Evolutionary conservation across 2,329 filamentous ascomycete species (phyloP).

Genomic region (Mycosphaerelloides madeirae): DNA sequence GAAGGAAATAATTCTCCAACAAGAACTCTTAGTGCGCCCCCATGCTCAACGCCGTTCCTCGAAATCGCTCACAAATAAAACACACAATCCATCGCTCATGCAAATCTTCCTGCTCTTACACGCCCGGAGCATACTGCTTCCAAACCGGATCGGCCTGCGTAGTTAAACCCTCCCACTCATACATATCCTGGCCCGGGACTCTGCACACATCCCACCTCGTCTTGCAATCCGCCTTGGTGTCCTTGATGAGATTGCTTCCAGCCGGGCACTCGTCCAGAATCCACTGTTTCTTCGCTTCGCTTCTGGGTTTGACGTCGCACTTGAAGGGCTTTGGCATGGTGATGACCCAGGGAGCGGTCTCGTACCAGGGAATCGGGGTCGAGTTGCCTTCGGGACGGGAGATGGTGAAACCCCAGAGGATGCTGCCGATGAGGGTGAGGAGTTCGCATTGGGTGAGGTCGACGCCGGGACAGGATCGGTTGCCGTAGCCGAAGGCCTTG

Average conservation of each 20-base stretch:
- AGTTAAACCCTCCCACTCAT: constrained; percentile 22
- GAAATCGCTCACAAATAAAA: too few species aligned
- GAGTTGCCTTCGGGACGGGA: constrained; percentile 23
- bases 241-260: constrained; percentile 24
- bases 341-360: constrained; percentile 32
- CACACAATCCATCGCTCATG: too few species aligned
- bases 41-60: too few species aligned
- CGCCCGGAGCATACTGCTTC: constrained; percentile 2
- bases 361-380: constrained; percentile 30
- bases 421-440: constrained; percentile 27
- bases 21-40: too few species aligned
- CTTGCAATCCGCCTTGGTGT: constrained; percentile 17
- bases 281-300: constrained; percentile 28
- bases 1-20: too few species aligned
- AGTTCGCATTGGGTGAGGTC: constrained; percentile 31
- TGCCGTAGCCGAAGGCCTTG: constrained; percentile 33
- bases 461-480: constrained; percentile 32
- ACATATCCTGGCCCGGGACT: constrained; percentile 17
- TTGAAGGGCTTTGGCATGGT: constrained; percentile 33
- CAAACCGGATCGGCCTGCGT: constrained; percentile 16
- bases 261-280: constrained; percentile 26
- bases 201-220: constrained; percentile 21
- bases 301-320: constrained; percentile 26
- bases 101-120: too few species aligned
- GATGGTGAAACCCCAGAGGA: constrained; percentile 32